Conservation (phyloP, 1,284 basidiomycete genomes). For the Coniferiporia sulphurascens region DNA sequence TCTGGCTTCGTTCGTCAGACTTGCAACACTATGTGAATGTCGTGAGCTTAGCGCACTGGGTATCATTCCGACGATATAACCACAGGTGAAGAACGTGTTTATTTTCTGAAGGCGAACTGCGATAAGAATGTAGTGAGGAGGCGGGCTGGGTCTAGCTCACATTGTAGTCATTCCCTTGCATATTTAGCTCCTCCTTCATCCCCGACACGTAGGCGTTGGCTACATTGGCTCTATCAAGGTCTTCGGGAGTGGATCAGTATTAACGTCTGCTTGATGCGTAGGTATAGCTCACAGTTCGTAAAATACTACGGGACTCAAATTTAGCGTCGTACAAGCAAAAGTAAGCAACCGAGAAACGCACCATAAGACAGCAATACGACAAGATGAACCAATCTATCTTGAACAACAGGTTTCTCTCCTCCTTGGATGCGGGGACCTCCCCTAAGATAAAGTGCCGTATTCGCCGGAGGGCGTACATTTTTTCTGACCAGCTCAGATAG, state of each 20-base stretch:
- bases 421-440: conserved; percentile 31
- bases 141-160: conserved; percentile 28
- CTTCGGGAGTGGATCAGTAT: conserved; percentile 27
- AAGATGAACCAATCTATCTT: conserved; percentile 65
- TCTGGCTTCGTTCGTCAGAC: conserved; percentile 33
- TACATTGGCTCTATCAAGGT: conserved; percentile 63
- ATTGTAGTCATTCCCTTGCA: conserved; percentile 69
- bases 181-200: conserved; percentile 73
- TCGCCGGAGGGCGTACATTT: conserved; percentile 7
- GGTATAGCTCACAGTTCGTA: conserved; percentile 48
- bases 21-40: background rate
- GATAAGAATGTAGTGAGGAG: background rate
- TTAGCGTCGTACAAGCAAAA: background rate
- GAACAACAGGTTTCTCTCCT: conserved; percentile 45
- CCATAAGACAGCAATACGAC: conserved; percentile 67
- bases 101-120: conserved; percentile 42
- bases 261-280: background rate
- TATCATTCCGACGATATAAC: conserved; percentile 69
- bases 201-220: conserved; percentile 75
- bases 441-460: conserved; percentile 29
- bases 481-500: background rate
- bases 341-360: conserved; percentile 27
- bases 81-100: conserved; percentile 68
- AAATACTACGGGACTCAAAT: conserved; percentile 44
- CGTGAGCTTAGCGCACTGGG: conserved; percentile 42